Base-by-base conservation (phyloP, 768 basidiomycete species). In the Kwoniella europaea region DNA sequence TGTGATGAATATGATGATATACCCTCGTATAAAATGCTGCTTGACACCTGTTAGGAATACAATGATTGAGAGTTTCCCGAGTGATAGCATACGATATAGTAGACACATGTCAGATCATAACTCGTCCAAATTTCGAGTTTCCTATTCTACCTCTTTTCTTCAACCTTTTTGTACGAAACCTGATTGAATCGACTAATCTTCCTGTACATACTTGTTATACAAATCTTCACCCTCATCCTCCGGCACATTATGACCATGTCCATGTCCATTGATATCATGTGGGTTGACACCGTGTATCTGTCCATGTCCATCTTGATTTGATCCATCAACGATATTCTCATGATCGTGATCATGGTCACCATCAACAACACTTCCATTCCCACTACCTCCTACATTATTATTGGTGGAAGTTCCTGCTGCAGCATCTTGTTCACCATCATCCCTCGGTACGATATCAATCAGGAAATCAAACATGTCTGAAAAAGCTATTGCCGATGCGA, bases 381-480 rank as follows among this genome's bases (percentile, higher is more conserved):
- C 53, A n/a, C 42, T 41, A 22, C 16, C 46, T 13, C 29, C 20
- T 18, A 27, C 50, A 29, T 18, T 22, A 55, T 20, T 58, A 54
- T 65, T 55, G 41, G 56, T 27, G 10, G 35, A 22, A 18, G 15
- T 50, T 22, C 42, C 64, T 53, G 57, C 63, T 35, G 55, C 22
- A 35, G 35, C 35, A 35, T 35, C 35, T 35, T 35, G 35, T 35
- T 35, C 35, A 7, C 73, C 79, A 50, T 93, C 92, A 69, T 96
- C 95, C 54, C 94, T 86, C 0, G 95, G 95, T 1, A 96, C 91
- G 68, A 97, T 93, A 83, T 98, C 96, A 81, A 98, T 96, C 68
- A 98, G 86, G 80, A 98, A 98, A 85, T 98, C 96, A 78, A 98
- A 98, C 82, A 95, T 94, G 85, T 98, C 96, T 4, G 91, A 92